Conservation (phyloP, 345 rosid genomes). For the Firmiana major region DNA sequence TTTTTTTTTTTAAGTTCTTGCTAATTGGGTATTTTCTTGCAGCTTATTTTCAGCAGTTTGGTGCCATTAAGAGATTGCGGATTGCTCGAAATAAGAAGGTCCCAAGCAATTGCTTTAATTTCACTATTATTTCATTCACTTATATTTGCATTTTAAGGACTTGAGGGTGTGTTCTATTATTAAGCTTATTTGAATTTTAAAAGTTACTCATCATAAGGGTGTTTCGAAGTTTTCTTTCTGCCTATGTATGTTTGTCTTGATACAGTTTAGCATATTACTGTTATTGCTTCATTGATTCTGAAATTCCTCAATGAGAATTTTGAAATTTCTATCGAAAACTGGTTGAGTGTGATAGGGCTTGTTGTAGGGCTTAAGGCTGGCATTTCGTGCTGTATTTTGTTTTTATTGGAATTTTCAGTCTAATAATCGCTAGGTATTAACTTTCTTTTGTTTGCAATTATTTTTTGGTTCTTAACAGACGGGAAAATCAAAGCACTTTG, state of each 20-base stretch:
- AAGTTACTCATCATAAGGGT: background rate
- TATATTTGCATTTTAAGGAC: background rate
- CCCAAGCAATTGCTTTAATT: background rate
- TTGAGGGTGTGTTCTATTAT: background rate
- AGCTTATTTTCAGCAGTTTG: conserved; percentile 87
- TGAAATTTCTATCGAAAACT: background rate
- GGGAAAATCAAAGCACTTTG: conserved; percentile 91
- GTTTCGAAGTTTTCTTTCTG: background rate
- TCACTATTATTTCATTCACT: background rate
- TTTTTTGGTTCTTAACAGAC: conserved; percentile 46
- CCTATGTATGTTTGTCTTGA: background rate
- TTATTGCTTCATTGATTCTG: background rate
- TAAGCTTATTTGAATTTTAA: background rate
- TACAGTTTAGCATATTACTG: background rate
- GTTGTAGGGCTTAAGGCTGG: background rate
- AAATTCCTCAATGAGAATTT: background rate
- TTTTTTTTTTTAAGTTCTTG: background rate
- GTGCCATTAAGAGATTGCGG: conserved; percentile 71
- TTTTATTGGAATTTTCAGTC: background rate
- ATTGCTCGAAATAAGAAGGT: conserved; percentile 90
- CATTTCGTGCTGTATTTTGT: background rate
- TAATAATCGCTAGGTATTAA: background rate
- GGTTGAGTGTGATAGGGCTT: background rate
- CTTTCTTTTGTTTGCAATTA: conserved; percentile 1
- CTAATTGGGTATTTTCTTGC: background rate